Evolutionary conservation across 331 rosid genomes (phyloP).

Genomic region (Phaseolus coccineus): DNA sequence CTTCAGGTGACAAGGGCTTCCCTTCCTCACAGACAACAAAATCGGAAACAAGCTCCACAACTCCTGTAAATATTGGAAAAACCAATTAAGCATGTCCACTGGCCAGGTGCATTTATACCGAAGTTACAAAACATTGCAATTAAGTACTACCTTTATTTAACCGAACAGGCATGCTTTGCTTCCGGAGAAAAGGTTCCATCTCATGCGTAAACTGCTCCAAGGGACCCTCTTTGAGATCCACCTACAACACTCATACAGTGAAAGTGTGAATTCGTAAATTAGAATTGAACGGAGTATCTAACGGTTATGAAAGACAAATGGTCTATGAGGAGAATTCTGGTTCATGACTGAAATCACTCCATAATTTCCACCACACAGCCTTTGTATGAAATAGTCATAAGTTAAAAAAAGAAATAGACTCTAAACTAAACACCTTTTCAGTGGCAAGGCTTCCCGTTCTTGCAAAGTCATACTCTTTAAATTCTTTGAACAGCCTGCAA

Average conservation of each 20-base stretch:
- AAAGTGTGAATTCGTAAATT: not conserved
- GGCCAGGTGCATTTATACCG: not conserved
- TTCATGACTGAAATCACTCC: not conserved
- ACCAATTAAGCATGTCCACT: not conserved
- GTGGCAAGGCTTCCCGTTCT: constrained; percentile 85
- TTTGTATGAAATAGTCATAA: not conserved
- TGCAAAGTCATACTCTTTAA: constrained; percentile 84
- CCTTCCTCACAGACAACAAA: constrained; percentile 92
- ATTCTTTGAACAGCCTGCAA: constrained; percentile 79
- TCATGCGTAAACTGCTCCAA: constrained; percentile 92
- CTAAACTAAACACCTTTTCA: constrained; percentile 59
- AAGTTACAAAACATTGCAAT: constrained; percentile 3
- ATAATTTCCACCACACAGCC: no score
- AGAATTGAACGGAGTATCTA: not conserved
- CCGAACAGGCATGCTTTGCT: constrained; percentile 98
- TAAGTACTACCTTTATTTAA: constrained; percentile 84
- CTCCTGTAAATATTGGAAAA: constrained; percentile 65
- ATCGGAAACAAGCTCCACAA: constrained; percentile 89
- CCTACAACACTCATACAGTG: constrained; percentile 54
- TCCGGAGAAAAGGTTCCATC: constrained; percentile 96
- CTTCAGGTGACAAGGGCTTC: constrained; percentile 91
- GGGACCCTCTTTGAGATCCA: constrained; percentile 95
- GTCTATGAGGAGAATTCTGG: not conserved
- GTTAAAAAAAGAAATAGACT: not conserved
- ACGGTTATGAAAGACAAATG: not conserved